Conservation (phyloP, 2,329 filamentous ascomycete species). For the Talaromyces sp. region DNA sequence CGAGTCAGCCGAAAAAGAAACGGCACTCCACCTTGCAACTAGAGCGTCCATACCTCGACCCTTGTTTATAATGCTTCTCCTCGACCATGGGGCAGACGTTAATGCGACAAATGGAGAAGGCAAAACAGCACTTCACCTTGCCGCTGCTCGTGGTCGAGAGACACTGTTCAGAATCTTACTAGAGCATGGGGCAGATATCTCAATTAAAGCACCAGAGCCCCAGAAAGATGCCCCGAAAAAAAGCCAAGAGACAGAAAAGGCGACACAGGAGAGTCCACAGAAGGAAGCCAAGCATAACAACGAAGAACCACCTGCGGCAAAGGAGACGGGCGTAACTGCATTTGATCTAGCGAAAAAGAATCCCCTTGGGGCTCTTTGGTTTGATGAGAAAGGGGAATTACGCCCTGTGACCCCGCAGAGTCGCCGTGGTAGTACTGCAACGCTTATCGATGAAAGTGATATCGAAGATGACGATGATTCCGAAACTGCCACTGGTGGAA, state of each 20-base stretch:
- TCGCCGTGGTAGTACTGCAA: slow-evolving; percentile 11
- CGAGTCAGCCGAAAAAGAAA: slow-evolving; percentile 20
- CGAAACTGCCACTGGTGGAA: slow-evolving; percentile 20
- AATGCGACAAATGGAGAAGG: slow-evolving; percentile 10
- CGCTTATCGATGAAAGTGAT: slow-evolving; percentile 10
- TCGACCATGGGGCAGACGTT: slow-evolving; percentile 22
- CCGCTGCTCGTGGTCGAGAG: slow-evolving; percentile 26
- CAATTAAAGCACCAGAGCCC: not conserved
- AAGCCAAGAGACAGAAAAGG: too few relatives aligned
- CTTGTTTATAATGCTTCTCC: slow-evolving; percentile 24
- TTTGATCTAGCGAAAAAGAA: slow-evolving; percentile 26
- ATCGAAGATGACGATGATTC: slow-evolving; percentile 18
- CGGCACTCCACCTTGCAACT: slow-evolving; percentile 28
- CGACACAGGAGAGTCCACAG: too few relatives aligned
- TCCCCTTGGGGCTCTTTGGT: slow-evolving; percentile 25
- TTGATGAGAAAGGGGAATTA: slow-evolving; percentile 22
- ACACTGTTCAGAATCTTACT: slow-evolving; percentile 25
- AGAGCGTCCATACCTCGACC: slow-evolving; percentile 22
- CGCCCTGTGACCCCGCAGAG: slow-evolving; percentile 9
- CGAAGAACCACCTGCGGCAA: too few relatives aligned
- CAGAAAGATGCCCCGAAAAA: not conserved
- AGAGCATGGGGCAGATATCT: slow-evolving; percentile 26
- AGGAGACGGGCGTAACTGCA: slow-evolving; percentile 20
- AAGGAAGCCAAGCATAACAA: too few relatives aligned
- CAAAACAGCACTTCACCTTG: slow-evolving; percentile 14